Percentiles rank a stretch among this genome's conserved stretches.
Evolutionary conservation across 106 monocot species (phyloP).

Genomic region (Dioscorea alata): DNA sequence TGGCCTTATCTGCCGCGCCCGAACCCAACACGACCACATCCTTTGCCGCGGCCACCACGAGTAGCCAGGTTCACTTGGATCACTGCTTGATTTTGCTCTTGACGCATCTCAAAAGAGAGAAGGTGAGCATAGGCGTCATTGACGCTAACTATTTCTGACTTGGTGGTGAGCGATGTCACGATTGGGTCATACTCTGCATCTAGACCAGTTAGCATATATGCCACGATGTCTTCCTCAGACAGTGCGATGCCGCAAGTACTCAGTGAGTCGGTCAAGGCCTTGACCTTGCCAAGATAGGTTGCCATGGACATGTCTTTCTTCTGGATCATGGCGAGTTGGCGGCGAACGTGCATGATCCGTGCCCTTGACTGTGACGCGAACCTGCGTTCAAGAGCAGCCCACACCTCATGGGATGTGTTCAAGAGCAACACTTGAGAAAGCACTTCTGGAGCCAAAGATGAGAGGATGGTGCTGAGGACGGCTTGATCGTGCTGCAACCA

Average conservation of each 20-base stretch:
- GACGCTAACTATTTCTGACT: not conserved
- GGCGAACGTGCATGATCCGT: not conserved
- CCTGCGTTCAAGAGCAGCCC: slow-evolving; percentile 1
- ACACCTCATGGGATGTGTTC: not conserved
- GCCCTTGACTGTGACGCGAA: not conserved
- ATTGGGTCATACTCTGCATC: not conserved
- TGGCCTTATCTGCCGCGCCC: too few relatives aligned
- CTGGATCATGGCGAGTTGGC: not conserved
- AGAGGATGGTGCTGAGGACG: not conserved
- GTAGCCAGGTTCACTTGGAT: not conserved
- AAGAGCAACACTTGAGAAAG: not conserved
- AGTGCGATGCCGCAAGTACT: not conserved
- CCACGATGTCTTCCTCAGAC: not conserved
- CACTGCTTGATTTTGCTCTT: not conserved
- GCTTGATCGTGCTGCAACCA: not conserved
- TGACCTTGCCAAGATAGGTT: not conserved
- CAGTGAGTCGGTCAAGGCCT: not conserved
- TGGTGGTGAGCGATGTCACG: not conserved
- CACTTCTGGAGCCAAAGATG: not conserved
- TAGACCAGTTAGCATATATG: not conserved
- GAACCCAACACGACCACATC: not conserved
- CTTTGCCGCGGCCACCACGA: not conserved
- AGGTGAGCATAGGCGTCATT: not conserved
- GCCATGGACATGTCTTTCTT: not conserved
- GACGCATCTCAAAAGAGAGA: not conserved